Evolutionary conservation across 225 moss, liverwort and hornwort species (phyloP).

Genomic region (Sphagnum tenellum): DNA sequence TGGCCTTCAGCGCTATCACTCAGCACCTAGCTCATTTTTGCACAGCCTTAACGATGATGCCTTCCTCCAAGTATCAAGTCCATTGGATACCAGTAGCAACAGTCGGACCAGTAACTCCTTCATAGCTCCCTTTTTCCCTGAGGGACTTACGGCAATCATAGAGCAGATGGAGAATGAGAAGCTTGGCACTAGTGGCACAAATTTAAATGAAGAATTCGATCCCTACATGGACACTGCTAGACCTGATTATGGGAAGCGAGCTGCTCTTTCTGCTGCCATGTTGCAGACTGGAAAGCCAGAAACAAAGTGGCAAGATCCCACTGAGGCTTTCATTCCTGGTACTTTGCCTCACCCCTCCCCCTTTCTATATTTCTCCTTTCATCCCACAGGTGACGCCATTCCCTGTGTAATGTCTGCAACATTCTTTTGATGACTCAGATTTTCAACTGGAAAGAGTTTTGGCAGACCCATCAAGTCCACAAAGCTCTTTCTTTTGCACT

Average conservation of each 20-base stretch:
- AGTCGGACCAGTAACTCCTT: neutral
- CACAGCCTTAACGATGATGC: slow-evolving; percentile 25
- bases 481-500: neutral
- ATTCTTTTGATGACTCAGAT: slow-evolving; percentile 23
- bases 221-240: neutral
- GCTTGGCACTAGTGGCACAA: slow-evolving; percentile 15
- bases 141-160: slow-evolving; percentile 3
- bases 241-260: slow-evolving; percentile 21
- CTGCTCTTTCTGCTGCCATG: slow-evolving; percentile 8
- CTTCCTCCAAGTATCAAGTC: slow-evolving; percentile 17
- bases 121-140: slow-evolving; percentile 14
- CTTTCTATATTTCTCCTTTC: too few species aligned
- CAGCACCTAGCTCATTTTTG: slow-evolving; percentile 46
- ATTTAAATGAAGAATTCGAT: slow-evolving; percentile 1
- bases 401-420: slow-evolving; percentile 12
- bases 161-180: slow-evolving; percentile 1
- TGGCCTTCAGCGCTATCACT: slow-evolving; percentile 42
- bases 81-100: slow-evolving; percentile 7
- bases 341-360: too few species aligned
- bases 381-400: too few species aligned
- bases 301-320: neutral
- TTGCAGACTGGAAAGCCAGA: slow-evolving; percentile 18
- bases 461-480: slow-evolving; percentile 5
- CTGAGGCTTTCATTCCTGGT: too few species aligned
- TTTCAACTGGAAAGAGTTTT: too few species aligned